A percentile compares a stretch with the other conserved stretches of the same genome.
Evolutionary conservation across 768 basidiomycete species (phyloP).

Genomic region (Hypholoma fasciculare): DNA sequence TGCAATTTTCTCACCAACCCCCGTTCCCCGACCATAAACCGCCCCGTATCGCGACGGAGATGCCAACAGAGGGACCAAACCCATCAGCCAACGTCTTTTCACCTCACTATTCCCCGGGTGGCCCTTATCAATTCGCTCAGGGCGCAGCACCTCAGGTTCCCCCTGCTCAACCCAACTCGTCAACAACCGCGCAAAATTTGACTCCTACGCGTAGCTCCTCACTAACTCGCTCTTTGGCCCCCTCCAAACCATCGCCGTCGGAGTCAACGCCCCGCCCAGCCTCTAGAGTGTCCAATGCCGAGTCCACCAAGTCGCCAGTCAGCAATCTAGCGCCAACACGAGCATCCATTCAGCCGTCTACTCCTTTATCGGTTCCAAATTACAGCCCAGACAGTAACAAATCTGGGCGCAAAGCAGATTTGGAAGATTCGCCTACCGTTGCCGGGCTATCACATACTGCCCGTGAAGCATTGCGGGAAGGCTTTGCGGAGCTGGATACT

Average conservation of each 20-base stretch:
- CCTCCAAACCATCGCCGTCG: too few species aligned
- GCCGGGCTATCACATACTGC: not conserved
- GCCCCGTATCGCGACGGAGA: not conserved
- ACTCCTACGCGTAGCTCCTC: too few species aligned
- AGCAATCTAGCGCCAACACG: too few species aligned
- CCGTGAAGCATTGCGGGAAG: not conserved
- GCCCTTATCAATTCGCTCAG: not conserved
- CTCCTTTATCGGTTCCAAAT: not conserved
- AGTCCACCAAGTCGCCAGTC: too few species aligned
- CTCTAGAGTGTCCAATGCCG: too few species aligned
- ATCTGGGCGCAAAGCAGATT: not conserved
- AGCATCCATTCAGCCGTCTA: not conserved
- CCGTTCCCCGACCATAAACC: not conserved
- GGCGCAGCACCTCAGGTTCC: not conserved
- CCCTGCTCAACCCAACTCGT: not conserved
- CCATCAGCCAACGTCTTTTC: not conserved
- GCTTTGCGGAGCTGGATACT: not conserved
- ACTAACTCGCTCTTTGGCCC: too few species aligned
- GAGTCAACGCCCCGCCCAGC: too few species aligned
- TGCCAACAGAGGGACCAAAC: not conserved
- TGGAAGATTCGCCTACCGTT: constrained; percentile 1
- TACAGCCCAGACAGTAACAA: too few species aligned
- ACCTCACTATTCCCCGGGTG: not conserved
- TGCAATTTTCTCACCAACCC: not conserved
- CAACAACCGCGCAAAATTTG: too few species aligned